Percentiles rank a stretch among this genome's conserved stretches.
Conservation (phyloP, 495 filamentous ascomycete species). For the Penicillium pancosmium region DNA sequence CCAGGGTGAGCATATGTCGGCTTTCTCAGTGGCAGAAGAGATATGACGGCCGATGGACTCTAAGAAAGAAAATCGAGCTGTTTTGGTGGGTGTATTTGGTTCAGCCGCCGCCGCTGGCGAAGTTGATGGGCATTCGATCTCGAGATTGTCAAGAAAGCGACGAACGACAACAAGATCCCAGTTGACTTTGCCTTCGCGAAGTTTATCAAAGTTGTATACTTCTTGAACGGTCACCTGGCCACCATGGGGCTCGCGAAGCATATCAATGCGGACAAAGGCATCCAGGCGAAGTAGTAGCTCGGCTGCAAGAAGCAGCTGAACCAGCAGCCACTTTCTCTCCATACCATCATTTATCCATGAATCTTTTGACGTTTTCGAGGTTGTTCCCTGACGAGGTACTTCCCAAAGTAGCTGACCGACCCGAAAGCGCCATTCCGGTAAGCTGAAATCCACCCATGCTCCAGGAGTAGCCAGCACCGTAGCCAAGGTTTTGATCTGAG, state of each 20-base stretch:
- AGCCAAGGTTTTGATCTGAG: conserved; percentile 54
- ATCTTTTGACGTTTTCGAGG: conserved; percentile 35
- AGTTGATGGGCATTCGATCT: conserved; percentile 32
- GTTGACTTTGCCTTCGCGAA: conserved; percentile 67
- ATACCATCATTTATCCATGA: conserved; percentile 41
- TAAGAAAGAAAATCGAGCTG: conserved; percentile 29
- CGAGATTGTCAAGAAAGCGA: conserved; percentile 75
- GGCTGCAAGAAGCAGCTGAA: conserved; percentile 77
- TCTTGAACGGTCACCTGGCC: conserved; percentile 59
- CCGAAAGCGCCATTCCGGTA: conserved; percentile 77
- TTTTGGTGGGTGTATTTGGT: conserved; percentile 30
- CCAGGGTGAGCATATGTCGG: conserved; percentile 34
- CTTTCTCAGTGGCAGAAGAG: conserved; percentile 11
- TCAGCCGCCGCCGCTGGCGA: conserved; percentile 6
- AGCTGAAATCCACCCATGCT: conserved; percentile 77
- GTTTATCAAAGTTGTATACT: conserved; percentile 62
- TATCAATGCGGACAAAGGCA: conserved; percentile 59
- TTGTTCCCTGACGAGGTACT: conserved; percentile 38
- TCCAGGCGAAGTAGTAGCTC: conserved; percentile 79
- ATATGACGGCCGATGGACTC: conserved; percentile 30
- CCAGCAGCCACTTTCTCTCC: conserved; percentile 74
- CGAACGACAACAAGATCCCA: conserved; percentile 81
- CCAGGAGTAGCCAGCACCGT: conserved; percentile 48
- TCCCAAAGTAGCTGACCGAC: conserved; percentile 85
- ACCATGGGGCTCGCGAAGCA: conserved; percentile 50